Conservation (phyloP, 169 alveolate species). For the Nephromyces sp. region DNA sequence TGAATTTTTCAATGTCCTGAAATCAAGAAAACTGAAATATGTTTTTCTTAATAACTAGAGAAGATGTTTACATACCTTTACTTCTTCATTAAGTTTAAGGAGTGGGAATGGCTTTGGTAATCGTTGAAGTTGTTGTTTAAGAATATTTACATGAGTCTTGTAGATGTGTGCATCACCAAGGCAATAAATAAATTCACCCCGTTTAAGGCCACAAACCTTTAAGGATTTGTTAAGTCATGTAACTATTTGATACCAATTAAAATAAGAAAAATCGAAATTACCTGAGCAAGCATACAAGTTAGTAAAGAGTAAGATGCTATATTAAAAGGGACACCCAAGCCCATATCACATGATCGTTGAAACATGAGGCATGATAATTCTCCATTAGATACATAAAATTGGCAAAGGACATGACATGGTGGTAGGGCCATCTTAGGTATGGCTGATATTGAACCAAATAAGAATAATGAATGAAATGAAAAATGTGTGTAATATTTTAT, state of each 20-base stretch:
- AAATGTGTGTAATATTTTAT: neutral
- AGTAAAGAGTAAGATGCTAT: slow-evolving; percentile 92
- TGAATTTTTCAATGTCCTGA: slow-evolving; percentile 75
- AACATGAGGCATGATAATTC: slow-evolving; percentile 87
- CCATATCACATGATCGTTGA: slow-evolving; percentile 94
- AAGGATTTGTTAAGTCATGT: no score
- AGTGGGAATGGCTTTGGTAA: slow-evolving; percentile 93
- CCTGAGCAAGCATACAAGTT: slow-evolving; percentile 90
- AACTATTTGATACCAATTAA: neutral
- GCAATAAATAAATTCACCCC: slow-evolving; percentile 85
- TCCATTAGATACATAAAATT: slow-evolving; percentile 83
- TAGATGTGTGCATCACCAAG: slow-evolving; percentile 95
- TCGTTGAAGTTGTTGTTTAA: slow-evolving; percentile 77
- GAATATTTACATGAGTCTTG: slow-evolving; percentile 81
- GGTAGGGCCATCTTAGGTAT: slow-evolving; percentile 90
- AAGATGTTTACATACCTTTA: slow-evolving; percentile 3
- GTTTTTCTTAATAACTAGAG: neutral
- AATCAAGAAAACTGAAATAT: neutral
- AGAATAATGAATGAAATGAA: neutral
- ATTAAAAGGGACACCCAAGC: slow-evolving; percentile 96
- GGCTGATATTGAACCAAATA: neutral
- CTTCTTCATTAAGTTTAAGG: slow-evolving; percentile 60
- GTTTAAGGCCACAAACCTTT: slow-evolving; percentile 60
- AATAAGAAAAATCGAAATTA: slow-evolving; percentile 42
- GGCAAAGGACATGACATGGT: slow-evolving; percentile 93